phyloP scores from a whole-genome alignment of 2,329 filamentous ascomycete genomes.

The Graphilbum sp. region DNA sequence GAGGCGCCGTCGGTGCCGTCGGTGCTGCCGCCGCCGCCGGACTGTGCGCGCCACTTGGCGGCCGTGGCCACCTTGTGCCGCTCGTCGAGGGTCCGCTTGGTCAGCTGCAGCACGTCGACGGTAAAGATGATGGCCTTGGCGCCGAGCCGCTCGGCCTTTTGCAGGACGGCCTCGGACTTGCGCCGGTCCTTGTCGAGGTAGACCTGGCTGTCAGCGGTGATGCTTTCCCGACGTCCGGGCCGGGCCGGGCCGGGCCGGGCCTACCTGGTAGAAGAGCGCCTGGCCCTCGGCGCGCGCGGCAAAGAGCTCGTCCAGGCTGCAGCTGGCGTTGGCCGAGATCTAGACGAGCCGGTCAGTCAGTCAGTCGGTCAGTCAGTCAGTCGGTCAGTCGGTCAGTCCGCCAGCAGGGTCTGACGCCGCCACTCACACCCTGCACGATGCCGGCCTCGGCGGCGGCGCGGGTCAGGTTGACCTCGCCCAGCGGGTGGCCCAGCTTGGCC shows the following conservation, averaged over 20 bases:
- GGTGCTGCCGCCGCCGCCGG: neutral
- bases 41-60: neutral
- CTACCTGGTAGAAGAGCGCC: neutral
- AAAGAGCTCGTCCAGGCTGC: slow-evolving; percentile 4
- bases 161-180: slow-evolving; percentile 2
- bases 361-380: no score
- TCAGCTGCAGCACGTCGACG: slow-evolving; percentile 25
- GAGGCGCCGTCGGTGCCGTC: neutral
- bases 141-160: slow-evolving; percentile 5
- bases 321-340: slow-evolving; percentile 5
- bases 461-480: slow-evolving; percentile 7
- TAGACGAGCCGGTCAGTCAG: no score
- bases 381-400: no score
- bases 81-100: slow-evolving; percentile 18
- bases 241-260: neutral
- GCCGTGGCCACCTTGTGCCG: slow-evolving; percentile 2
- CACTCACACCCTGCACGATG: slow-evolving; percentile 2
- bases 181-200: slow-evolving; percentile 4
- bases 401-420: no score
- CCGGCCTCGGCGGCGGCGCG: slow-evolving; percentile 2
- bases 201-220: neutral
- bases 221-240: no score
- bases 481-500: slow-evolving; percentile 9
- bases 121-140: slow-evolving; percentile 20
- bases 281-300: neutral